Base-by-base conservation (phyloP, 2,329 filamentous ascomycete genomes). In the Ophiocordyceps polyrhachis-furcata region DNA sequence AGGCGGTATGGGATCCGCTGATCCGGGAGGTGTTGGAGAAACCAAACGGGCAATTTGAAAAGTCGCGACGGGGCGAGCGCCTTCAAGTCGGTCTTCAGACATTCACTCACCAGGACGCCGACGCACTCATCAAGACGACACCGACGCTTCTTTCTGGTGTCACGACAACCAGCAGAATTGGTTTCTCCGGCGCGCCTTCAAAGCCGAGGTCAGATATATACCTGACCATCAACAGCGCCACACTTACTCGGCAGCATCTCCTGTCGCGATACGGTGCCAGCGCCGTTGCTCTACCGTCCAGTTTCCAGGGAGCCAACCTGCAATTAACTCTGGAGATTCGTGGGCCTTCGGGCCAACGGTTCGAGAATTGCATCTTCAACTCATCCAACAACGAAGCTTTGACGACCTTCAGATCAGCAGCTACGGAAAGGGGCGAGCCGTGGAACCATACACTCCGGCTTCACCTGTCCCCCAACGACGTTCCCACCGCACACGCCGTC, bases 181-280 rank as follows among this genome's bases (percentile, higher is more conserved):
- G 88, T 2, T 96, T 98, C 58, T 85, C 89, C 4, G 88, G 88
- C 13, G 88, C 88, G 2, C 89, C 91, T 0, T 87, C 82, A 0
- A 88, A 86, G 57, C 72, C 83, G 15, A 73, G 93, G 53, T 95
- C 87, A 12, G 93, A 98, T 59, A 96, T 98, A 43, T 98, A 98
- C 58, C 62, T 98, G 41, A 95, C 87, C 0, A 62, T 98, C 42
- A 77, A 79, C 47, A 79, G 86, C 50, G 83, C 86, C 0, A 70
- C 79, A n/a, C 67, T 98, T 21, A 79, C 81, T 17, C 78, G 79
- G 46, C 85, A 93, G 54, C 79, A 82, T 31, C 59, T 80, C 0
- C 58, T 81, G n/a, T 80, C 76, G 8, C 66, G 76, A n/a, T 74
- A 66, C 40, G 70, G 68, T 20, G 86, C 85, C n/a, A 83, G 82